Conservation (phyloP, 1,284 basidiomycete genomes). For the Agaricales sp. region DNA sequence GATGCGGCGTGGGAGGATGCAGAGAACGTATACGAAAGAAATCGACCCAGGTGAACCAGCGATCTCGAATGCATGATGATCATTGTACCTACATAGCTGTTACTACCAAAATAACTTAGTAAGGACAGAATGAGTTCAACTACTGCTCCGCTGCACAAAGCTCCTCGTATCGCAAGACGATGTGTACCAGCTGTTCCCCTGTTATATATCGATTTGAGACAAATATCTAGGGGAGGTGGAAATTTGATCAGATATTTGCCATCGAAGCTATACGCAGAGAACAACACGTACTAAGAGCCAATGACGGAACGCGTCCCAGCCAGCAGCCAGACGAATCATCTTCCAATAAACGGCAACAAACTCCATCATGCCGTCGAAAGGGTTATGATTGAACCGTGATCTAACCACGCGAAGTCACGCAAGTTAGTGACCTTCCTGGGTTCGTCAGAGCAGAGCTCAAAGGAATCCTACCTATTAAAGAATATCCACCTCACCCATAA, state of each 20-base stretch:
- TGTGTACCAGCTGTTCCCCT: constrained; percentile 29
- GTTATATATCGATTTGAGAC: constrained; percentile 35
- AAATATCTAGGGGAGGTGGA: constrained; percentile 27
- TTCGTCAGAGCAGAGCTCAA: background rate
- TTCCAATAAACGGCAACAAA: constrained; percentile 54
- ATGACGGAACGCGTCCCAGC: constrained; percentile 49
- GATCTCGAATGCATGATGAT: too few relatives aligned
- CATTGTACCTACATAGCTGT: too few relatives aligned
- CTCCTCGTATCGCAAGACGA: constrained; percentile 35
- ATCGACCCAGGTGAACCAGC: too few relatives aligned
- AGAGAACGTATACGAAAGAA: constrained; percentile 20
- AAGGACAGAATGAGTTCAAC: too few relatives aligned
- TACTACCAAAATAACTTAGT: too few relatives aligned
- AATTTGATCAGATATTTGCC: too few relatives aligned
- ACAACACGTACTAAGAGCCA: constrained; percentile 42
- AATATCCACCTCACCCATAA: constrained; percentile 68
- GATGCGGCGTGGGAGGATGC: constrained; percentile 45
- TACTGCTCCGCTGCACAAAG: constrained; percentile 28
- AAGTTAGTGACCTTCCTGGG: too few relatives aligned
- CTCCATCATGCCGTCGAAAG: constrained; percentile 33
- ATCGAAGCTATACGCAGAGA: constrained; percentile 1
- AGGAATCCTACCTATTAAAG: constrained; percentile 38
- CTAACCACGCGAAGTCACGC: constrained; percentile 20
- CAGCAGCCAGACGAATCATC: constrained; percentile 57
- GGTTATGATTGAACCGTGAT: constrained; percentile 42